A percentile compares a stretch with the other conserved stretches of the same genome.
Conservation (phyloP, 225 moss, liverwort and hornwort species). For the Marchantia polymorpha region DNA sequence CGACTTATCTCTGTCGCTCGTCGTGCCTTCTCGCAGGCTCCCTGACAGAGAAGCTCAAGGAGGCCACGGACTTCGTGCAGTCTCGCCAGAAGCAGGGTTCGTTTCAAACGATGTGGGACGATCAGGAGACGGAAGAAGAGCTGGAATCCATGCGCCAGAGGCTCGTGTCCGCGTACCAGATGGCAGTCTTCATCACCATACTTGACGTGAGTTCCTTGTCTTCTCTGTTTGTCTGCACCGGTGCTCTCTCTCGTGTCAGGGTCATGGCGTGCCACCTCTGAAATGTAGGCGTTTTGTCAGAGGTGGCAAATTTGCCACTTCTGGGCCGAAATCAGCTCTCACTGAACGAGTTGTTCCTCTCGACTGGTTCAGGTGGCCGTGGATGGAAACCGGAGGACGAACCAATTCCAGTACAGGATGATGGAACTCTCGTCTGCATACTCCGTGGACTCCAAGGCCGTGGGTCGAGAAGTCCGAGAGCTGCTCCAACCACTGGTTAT, state of each 20-base stretch:
- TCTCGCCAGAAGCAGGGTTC: conserved; percentile 18
- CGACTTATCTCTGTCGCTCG: background rate
- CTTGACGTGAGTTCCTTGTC: conserved; percentile 15
- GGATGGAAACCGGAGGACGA: conserved; percentile 11
- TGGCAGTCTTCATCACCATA: conserved; percentile 21
- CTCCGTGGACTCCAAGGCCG: conserved; percentile 12
- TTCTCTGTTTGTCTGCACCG: background rate
- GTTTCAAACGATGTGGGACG: conserved; percentile 21
- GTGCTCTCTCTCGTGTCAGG: background rate
- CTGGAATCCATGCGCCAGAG: conserved; percentile 21
- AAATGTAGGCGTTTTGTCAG: background rate
- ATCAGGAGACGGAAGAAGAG: conserved; percentile 21
- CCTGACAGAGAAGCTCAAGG: conserved; percentile 24
- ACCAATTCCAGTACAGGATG: conserved; percentile 22
- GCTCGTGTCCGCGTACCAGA: conserved; percentile 16
- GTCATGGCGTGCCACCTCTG: background rate
- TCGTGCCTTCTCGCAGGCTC: background rate
- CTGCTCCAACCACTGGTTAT: conserved; percentile 16
- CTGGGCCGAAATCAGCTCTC: background rate
- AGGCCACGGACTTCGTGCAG: conserved; percentile 18
- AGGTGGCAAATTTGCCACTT: background rate
- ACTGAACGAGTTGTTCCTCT: background rate
- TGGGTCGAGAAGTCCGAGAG: conserved; percentile 19
- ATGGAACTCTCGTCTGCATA: conserved; percentile 19
- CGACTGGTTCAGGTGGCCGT: conserved; percentile 15